Base-by-base conservation (phyloP, 495 filamentous ascomycete species). In the Recurvomyces mirabilis region DNA sequence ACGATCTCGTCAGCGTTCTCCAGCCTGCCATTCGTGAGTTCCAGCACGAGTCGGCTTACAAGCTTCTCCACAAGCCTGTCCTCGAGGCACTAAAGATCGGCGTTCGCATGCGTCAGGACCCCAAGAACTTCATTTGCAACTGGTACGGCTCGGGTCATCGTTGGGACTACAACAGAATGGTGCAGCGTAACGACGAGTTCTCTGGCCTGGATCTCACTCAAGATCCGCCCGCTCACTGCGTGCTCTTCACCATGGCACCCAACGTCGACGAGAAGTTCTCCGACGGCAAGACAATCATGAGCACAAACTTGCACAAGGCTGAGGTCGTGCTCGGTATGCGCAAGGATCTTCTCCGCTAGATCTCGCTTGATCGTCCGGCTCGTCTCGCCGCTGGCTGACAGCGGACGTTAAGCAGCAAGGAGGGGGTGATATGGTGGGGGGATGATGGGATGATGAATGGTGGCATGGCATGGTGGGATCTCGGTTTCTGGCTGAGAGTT, bases 171-270 rank as follows among this genome's bases (percentile, higher is more conserved):
- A 35, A 41, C 7, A 14, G 21, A 5, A 46, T 47, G 43, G 43
- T 47, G 3, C 49, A 52, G 7, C 42, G 38, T 22, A 52, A 46
- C 31, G n/a, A 19, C 2, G 49, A 47, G 43, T 29, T 52, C 15
- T 7, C 12, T 4, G 43, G 43, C 18, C 36, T 26, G 30, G 29
- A 18, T 13, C 23, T 23, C 43, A n/a, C 32, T n/a, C 30, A 52
- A 21, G 36, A 36, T 2, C 38, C 37, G 31, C n/a, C 43, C 5
- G 18, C 15, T 1, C 47, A 25, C 12, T 42, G 42, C 13, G 31
- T 47, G 1, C 43, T 30, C 22, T 19, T 11, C 38, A 41, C 37
- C 26, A 38, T 33, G 21, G 30, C 28, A n/a, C 49, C 49, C 21
- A 5, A 13, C 12, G 43, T 52, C 20, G 9, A 15, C n/a, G 14